Percentiles rank a stretch among this genome's conserved stretches.
phyloP scores from a whole-genome alignment of 2,329 filamentous ascomycete species.

The Rhynchosporium agropyri region DNA sequence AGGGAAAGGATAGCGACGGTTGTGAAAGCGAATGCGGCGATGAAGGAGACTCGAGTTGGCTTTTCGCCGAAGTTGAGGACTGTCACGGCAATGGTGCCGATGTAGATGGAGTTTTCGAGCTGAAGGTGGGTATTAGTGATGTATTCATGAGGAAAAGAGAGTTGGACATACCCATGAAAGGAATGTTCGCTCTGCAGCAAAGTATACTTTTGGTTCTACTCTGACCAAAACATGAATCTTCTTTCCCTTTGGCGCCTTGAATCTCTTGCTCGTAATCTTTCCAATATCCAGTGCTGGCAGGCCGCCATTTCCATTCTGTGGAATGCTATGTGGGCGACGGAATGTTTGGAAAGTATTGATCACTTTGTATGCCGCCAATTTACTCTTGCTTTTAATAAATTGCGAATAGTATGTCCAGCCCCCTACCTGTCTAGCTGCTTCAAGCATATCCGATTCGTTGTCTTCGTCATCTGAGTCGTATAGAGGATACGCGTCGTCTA shows the following conservation, averaged over 20 bases:
- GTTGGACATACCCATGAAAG: slow-evolving; percentile 73
- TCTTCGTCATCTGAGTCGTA: slow-evolving; percentile 92
- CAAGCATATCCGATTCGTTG: slow-evolving; percentile 72
- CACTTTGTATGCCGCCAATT: slow-evolving; percentile 28
- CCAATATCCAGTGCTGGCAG: slow-evolving; percentile 56
- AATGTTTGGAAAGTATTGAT: slow-evolving; percentile 27
- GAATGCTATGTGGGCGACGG: slow-evolving; percentile 21
- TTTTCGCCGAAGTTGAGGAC: slow-evolving; percentile 77
- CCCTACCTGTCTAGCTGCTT: slow-evolving; percentile 75
- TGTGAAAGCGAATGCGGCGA: slow-evolving; percentile 78
- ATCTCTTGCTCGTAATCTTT: slow-evolving; percentile 59
- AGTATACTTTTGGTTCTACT: slow-evolving; percentile 97
- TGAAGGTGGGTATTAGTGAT: slow-evolving; percentile 42
- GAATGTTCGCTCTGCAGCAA: slow-evolving; percentile 94
- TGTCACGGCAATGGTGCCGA: slow-evolving; percentile 83
- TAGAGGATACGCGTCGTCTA: slow-evolving; percentile 73
- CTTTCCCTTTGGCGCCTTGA: slow-evolving; percentile 80
- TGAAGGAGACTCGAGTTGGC: slow-evolving; percentile 61
- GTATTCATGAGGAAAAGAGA: neutral
- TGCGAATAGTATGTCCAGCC: slow-evolving; percentile 74
- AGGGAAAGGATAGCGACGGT: slow-evolving; percentile 76
- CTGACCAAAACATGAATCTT: slow-evolving; percentile 94
- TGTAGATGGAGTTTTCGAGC: slow-evolving; percentile 95
- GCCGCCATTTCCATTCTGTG: slow-evolving; percentile 49
- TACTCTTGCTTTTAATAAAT: slow-evolving; percentile 50